Conservation (phyloP, 306 rosid species). For the Castanea mollissima region DNA sequence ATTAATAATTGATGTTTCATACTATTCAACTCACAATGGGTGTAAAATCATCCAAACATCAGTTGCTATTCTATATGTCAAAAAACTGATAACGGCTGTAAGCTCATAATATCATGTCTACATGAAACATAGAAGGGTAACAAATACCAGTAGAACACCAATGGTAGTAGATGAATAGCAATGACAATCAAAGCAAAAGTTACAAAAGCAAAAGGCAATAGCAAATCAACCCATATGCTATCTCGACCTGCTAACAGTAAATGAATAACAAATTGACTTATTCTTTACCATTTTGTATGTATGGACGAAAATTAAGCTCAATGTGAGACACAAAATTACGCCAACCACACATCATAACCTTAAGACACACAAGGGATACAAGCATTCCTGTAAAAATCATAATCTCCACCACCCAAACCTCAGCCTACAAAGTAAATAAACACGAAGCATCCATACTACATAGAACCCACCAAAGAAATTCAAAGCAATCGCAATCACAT, state of each 20-base stretch:
- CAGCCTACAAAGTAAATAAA: slow-evolving; percentile 8
- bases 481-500: slow-evolving; percentile 9
- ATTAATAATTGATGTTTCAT: neutral
- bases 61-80: neutral
- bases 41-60: neutral
- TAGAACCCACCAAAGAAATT: slow-evolving; percentile 23
- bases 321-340: slow-evolving; percentile 15
- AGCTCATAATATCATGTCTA: neutral
- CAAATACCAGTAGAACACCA: neutral
- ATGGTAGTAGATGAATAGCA: too few relatives aligned
- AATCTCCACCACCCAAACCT: slow-evolving; percentile 7
- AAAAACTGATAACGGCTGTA: neutral
- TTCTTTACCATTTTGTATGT: slow-evolving; percentile 3
- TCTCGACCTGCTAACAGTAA: neutral
- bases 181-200: neutral
- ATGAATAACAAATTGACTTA: slow-evolving; percentile 2
- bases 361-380: neutral
- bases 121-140: neutral
- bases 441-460: neutral
- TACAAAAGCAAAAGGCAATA: neutral
- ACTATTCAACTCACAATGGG: neutral
- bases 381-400: slow-evolving; percentile 25
- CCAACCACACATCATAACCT: slow-evolving; percentile 14
- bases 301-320: slow-evolving; percentile 4
- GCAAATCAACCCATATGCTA: neutral